phyloP scores from a whole-genome alignment of 371 early-diverging fungal genomes.

The Lichtheimia ornata region DNA sequence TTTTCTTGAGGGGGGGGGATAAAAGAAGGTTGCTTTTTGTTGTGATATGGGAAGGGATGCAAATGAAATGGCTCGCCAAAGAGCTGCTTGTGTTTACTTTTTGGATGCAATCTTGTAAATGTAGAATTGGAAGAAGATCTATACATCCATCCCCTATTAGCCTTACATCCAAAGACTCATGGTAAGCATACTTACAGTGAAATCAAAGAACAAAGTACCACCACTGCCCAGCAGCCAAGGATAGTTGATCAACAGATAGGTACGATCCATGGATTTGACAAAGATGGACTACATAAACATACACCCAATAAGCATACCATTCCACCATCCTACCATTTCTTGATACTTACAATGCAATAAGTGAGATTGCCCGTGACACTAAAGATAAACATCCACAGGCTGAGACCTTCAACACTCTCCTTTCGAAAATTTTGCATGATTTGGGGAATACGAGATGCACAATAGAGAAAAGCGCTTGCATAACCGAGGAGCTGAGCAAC shows the following conservation, averaged over 20 bases:
- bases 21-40: too few relatives aligned
- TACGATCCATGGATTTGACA: constrained; percentile 60
- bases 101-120: constrained; percentile 23
- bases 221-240: constrained; percentile 75
- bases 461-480: constrained; percentile 60
- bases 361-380: constrained; percentile 84
- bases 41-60: too few relatives aligned
- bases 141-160: not conserved
- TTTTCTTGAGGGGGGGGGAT: too few relatives aligned
- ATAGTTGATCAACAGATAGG: constrained; percentile 60
- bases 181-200: constrained; percentile 33
- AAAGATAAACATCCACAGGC: constrained; percentile 79
- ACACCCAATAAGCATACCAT: too few relatives aligned
- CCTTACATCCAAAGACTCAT: not conserved
- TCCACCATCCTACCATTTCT: too few relatives aligned
- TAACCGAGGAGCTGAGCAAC: constrained; percentile 52
- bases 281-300: constrained; percentile 55
- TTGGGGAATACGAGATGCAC: constrained; percentile 77
- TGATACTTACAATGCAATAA: constrained; percentile 49
- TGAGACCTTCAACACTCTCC: constrained; percentile 76
- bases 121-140: constrained; percentile 58
- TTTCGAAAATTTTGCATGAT: constrained; percentile 75
- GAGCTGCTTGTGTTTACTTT: not conserved
- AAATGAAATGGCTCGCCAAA: not conserved
- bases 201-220: constrained; percentile 69